Base-by-base conservation (phyloP, 176 grass and related monocot genomes). In the Phyllostachys edulis region DNA sequence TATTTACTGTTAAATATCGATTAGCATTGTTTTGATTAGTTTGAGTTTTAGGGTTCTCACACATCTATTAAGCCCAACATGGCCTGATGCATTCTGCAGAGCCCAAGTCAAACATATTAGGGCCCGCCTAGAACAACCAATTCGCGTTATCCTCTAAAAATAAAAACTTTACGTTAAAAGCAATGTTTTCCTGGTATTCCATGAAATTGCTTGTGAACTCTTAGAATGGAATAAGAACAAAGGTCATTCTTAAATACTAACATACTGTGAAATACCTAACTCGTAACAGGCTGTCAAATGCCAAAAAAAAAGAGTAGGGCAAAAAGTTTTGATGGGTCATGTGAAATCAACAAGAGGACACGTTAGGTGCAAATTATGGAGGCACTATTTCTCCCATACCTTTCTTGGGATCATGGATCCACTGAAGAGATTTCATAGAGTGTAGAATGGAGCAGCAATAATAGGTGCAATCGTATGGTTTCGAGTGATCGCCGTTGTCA, bases 401-500 rank as follows among this genome's bases (percentile, higher is more conserved):
- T 96, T 94, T 77, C 77, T 89, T 37, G 88, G 44, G 81, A 99
- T 94, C 97, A 99, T 92, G 80, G 96, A 96, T 2, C 97, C 93
- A 21, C 79, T 80, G 84, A 99, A 94, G 73, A 99, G 91, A 92
- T 96, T 99, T 93, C 97, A 99, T 20, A 99, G 81, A 15, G 93
- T 99, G 84, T 96, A 99, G 81, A 96, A 96, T 37, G 97, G 97
- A 56, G 97, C 93, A 49, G 93, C 85, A 78, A 99, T 88, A 51
- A 99, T 99, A 34, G 97, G 97, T 2, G 97, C 97, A 41, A 96
- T 84, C 20, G 76, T 92, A 72, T 96, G 97, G 66, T 94, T 99
- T 3, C 93, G 97, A 55, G 97, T 92, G 50, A 99, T 96, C 24
- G 97, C 93, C 32, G 91, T 88, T 0, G 97, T 99, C 97, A 99